Conservation (phyloP, 176 grass and related monocot genomes). For the Dendrocalamus sinicus region DNA sequence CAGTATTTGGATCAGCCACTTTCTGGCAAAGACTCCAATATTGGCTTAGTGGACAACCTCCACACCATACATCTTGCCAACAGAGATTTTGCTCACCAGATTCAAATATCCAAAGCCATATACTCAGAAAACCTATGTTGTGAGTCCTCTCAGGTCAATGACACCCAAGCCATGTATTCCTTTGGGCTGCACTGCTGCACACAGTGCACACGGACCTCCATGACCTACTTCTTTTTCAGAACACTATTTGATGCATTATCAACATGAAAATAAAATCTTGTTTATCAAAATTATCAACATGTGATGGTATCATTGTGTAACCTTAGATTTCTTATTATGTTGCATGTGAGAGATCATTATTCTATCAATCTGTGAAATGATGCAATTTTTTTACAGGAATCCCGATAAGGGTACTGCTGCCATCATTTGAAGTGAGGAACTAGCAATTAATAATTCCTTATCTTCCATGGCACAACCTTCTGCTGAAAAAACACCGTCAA, state of each 20-base stretch:
- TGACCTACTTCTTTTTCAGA: too few relatives aligned
- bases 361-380: neutral
- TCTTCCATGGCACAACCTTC: slow-evolving; percentile 47
- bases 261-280: too few relatives aligned
- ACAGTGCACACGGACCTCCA: too few relatives aligned
- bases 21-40: neutral
- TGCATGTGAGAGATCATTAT: neutral
- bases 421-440: neutral
- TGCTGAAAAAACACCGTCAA: slow-evolving; percentile 42
- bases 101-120: neutral
- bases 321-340: neutral
- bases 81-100: neutral
- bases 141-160: neutral
- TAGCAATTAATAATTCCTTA: neutral
- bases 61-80: neutral
- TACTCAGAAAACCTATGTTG: neutral
- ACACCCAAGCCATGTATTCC: neutral
- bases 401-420: neutral
- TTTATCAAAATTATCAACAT: too few relatives aligned
- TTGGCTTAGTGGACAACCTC: neutral
- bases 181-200: neutral
- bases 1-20: neutral
- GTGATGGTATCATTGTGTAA: too few relatives aligned
- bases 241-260: too few relatives aligned
- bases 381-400: slow-evolving; percentile 3